phyloP scores from a whole-genome alignment of 129 eudicot species.

The Smallanthus sonchifolius region DNA sequence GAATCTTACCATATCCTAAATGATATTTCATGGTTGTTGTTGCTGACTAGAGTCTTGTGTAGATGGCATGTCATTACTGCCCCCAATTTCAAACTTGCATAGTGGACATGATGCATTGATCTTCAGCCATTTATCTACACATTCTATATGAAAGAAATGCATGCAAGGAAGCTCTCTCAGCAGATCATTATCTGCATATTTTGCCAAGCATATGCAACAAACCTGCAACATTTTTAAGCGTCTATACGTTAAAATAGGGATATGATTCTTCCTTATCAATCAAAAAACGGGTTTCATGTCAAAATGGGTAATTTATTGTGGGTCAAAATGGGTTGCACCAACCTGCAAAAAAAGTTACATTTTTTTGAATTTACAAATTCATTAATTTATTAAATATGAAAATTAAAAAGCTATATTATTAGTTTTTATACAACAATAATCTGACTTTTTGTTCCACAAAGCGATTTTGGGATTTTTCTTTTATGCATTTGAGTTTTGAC shows the following conservation, averaged over 20 bases:
- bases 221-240: conserved; percentile 34
- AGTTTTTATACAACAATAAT: background rate
- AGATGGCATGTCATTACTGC: conserved; percentile 28
- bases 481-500: background rate
- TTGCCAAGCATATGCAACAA: conserved; percentile 75
- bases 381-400: background rate
- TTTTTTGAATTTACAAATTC: background rate
- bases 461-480: background rate
- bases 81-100: conserved; percentile 56
- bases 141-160: conserved; percentile 68
- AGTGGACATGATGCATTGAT: conserved; percentile 74
- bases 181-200: conserved; percentile 52
- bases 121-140: conserved; percentile 76
- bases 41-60: conserved; percentile 37
- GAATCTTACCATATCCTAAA: conserved; percentile 4
- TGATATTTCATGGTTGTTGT: conserved; percentile 16
- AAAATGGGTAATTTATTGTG: background rate
- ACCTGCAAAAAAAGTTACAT: background rate
- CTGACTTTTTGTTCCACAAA: background rate
- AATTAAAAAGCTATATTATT: background rate
- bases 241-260: background rate
- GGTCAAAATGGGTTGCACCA: background rate
- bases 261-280: background rate
- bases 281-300: background rate
- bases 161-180: conserved; percentile 73